phyloP scores from a whole-genome alignment of 495 filamentous ascomycete species.

The Penicillium bovifimosum region DNA sequence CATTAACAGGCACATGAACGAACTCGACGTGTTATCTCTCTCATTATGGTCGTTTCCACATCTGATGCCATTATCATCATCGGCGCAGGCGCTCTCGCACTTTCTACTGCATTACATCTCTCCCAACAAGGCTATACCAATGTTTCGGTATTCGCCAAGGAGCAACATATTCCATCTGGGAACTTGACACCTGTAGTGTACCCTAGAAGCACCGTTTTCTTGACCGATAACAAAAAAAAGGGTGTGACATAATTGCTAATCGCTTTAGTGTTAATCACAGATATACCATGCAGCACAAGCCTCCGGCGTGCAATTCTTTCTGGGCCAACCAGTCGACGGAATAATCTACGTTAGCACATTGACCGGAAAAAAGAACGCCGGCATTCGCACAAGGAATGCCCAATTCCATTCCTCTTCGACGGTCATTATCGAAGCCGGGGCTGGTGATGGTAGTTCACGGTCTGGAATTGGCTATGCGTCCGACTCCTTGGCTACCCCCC shows the following conservation, averaged over 20 bases:
- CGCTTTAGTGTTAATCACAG: slow-evolving; percentile 7
- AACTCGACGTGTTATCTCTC: background rate
- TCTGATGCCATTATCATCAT: slow-evolving; percentile 25
- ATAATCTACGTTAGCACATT: slow-evolving; percentile 23
- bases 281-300: slow-evolving; percentile 23
- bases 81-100: slow-evolving; percentile 47
- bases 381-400: slow-evolving; percentile 35
- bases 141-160: slow-evolving; percentile 32
- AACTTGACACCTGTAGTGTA: slow-evolving; percentile 31
- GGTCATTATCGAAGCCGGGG: slow-evolving; percentile 42
- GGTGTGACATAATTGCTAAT: slow-evolving; percentile 4
- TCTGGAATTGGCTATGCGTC: slow-evolving; percentile 32
- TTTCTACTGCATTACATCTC: slow-evolving; percentile 48
- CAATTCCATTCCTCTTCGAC: slow-evolving; percentile 31
- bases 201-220: background rate
- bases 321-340: slow-evolving; percentile 27
- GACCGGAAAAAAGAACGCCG: slow-evolving; percentile 21
- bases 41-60: slow-evolving; percentile 19
- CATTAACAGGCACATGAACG: background rate
- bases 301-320: slow-evolving; percentile 33
- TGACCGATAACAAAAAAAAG: background rate
- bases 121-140: slow-evolving; percentile 39
- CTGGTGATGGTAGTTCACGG: slow-evolving; percentile 33
- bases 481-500: slow-evolving; percentile 25
- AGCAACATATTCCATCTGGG: slow-evolving; percentile 16